Evolutionary conservation across 1,139 yeast genomes (phyloP), one percentile per base, ranked within the genome.

Genomic region (Blastobotrys buckinghamii): DNA sequence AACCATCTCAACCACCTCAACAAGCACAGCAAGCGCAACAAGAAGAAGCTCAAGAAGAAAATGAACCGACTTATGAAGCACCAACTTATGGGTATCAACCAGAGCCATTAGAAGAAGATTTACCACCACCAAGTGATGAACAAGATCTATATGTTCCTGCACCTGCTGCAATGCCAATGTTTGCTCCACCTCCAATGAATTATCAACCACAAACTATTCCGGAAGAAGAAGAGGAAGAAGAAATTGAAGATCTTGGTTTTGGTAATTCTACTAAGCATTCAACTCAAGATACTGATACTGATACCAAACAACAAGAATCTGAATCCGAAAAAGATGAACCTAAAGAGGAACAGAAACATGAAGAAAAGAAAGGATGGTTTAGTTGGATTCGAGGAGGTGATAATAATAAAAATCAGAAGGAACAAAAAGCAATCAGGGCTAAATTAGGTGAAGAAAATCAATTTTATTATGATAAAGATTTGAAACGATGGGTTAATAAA

Each of bases 401-500:
- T 73, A 10, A 12, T 8, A 64, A 55, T 39, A 59, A 64, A 41
- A 78, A 79, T 47, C 24, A 22, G 7, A 82, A 81, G 44, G 82
- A 79, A 50, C 84, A 85, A 39, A 86, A 84, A 62, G 86, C 94
- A 1, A 75, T 81, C 52, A 78, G 79, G 57, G 97, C 97, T 32
- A 89, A 92, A 59, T 70, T 92, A 54, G 98, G 98, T 9, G 89
- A 85, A 50, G 78, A 81, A 55, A 84, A 75, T 61, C 73, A 78
- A 35, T 84, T 92, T 60, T 79, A 79, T 58, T 94, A 81, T 63
- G 96, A 90, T 67, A 94, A 87, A 59, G 80, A 84, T 53, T 76
- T 86, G 61, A 83, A 84, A 62, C 76, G 96, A 61, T 92, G 97
- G 96, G 80, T 92, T 48, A 83, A 87, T 61, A 80, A 79, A 52